phyloP scores from a whole-genome alignment of 805 yeast species.

The Saturnispora hagleri region DNA sequence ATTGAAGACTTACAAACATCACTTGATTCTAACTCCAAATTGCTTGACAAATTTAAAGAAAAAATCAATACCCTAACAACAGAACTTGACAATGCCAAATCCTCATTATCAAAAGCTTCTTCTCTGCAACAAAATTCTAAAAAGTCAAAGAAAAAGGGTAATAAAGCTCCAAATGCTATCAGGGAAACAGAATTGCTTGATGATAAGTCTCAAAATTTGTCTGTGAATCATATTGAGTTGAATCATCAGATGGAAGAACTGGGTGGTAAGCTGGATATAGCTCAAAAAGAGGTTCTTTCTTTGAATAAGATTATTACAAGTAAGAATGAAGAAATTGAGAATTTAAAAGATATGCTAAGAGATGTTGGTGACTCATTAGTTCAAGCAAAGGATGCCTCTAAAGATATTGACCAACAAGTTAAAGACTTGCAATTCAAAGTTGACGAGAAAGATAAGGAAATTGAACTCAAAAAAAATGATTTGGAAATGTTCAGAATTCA shows the following conservation, averaged over 20 bases:
- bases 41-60: conserved; percentile 20
- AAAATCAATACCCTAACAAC: conserved; percentile 18
- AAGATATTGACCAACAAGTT: conserved; percentile 24
- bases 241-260: conserved; percentile 20
- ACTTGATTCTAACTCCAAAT: conserved; percentile 17
- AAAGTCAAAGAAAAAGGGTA: conserved; percentile 15
- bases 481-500: conserved; percentile 28
- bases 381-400: conserved; percentile 50
- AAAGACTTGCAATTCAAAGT: conserved; percentile 2
- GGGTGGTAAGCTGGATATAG: conserved; percentile 7
- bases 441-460: conserved; percentile 2
- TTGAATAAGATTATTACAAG: conserved; percentile 27
- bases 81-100: conserved; percentile 12
- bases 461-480: conserved; percentile 14
- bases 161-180: conserved; percentile 10
- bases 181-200: conserved; percentile 2
- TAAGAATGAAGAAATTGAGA: conserved; percentile 56
- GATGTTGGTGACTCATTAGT: conserved; percentile 77
- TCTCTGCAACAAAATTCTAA: conserved; percentile 4
- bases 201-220: not conserved
- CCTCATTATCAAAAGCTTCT: not conserved
- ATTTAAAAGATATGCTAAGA: conserved; percentile 64
- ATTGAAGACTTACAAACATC: conserved; percentile 14
- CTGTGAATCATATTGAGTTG: conserved; percentile 17
- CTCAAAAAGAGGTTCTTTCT: conserved; percentile 10